phyloP scores from a whole-genome alignment of 352 stramenopile genomes.

The Halophytophthora polymorphica region DNA sequence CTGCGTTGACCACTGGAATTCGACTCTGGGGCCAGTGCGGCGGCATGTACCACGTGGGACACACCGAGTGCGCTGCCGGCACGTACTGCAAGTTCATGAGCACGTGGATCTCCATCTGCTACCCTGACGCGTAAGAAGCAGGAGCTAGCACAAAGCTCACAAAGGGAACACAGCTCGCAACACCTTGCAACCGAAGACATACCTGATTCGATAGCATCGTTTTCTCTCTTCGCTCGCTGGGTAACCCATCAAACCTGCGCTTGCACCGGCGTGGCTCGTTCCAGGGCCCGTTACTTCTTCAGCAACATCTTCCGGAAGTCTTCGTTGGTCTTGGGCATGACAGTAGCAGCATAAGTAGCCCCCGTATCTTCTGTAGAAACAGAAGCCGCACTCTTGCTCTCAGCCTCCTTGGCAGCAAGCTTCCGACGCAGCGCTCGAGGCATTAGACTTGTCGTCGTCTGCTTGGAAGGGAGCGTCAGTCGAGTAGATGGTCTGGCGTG shows the following conservation, averaged over 20 bases:
- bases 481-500: conserved; percentile 26
- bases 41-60: conserved; percentile 25
- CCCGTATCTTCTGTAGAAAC: neutral
- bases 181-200: neutral
- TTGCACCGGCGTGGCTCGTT: neutral
- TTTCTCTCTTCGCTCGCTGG: conserved; percentile 11
- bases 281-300: conserved; percentile 27
- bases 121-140: conserved; percentile 3
- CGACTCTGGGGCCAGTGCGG: conserved; percentile 24
- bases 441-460: conserved; percentile 43
- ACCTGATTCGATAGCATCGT: neutral
- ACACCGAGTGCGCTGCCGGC: conserved; percentile 19
- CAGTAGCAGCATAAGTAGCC: neutral
- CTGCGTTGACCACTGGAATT: neutral
- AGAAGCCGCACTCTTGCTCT: neutral
- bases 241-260: conserved; percentile 7
- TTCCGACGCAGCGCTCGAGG: conserved; percentile 45
- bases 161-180: conserved; percentile 9
- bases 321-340: conserved; percentile 60
- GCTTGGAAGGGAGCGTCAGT: conserved; percentile 18
- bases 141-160: neutral
- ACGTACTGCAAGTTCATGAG: conserved; percentile 30
- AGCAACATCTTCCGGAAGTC: conserved; percentile 70
- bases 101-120: conserved; percentile 31
- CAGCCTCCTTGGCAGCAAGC: conserved; percentile 9